Base-by-base conservation (phyloP, 2,329 filamentous ascomycete species). In the Botrytis elliptica region DNA sequence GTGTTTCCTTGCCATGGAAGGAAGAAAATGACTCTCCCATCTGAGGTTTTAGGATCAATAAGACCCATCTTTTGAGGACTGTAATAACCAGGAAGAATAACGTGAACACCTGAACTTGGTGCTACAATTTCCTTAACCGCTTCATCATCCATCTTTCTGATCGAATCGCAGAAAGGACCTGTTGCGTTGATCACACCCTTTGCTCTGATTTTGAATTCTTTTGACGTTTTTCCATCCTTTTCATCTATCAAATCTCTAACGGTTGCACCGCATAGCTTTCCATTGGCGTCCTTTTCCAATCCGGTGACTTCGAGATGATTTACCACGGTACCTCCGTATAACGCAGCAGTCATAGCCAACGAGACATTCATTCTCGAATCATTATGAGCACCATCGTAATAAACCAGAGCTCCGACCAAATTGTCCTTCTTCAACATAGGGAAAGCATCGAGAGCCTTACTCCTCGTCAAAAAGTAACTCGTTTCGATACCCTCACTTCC, bases 331-430 rank as follows among this genome's bases (percentile, higher is more conserved):
- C 90, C 89, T 46, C 93, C 93, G 81, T 96, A 97, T 62, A 97
- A 85, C n/a, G 93, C 93, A 73, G 93, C 93, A 29, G 94, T 97
- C 89, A 95, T 93, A 33, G 93, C 93, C 73, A 97, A 86, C 14
- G 93, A 95, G 42, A 96, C 92, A 81, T 97, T 97, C 93, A 97
- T 97, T 68, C 94, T 89, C 33, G 93, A 96, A 82, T 97, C 94
- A 80, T 97, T 97, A 84, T 97, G 94, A 44, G 93, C 93, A 78
- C 94, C 94, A 84, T 97, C 93, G 81, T 97, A 97, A 85, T 97
- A 97, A 38, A 97, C 93, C 79, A 97, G 84, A 74, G 93, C 93
- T 75, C 94, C 94, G 63, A 94, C 88, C 22, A 97, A 85, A 77
- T 92, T 90, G 60, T 92, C 90, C 80, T 90, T 91, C 84, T 93